Conservation (phyloP, 2,329 filamentous ascomycete genomes). For the Akanthomyces muscarius region DNA sequence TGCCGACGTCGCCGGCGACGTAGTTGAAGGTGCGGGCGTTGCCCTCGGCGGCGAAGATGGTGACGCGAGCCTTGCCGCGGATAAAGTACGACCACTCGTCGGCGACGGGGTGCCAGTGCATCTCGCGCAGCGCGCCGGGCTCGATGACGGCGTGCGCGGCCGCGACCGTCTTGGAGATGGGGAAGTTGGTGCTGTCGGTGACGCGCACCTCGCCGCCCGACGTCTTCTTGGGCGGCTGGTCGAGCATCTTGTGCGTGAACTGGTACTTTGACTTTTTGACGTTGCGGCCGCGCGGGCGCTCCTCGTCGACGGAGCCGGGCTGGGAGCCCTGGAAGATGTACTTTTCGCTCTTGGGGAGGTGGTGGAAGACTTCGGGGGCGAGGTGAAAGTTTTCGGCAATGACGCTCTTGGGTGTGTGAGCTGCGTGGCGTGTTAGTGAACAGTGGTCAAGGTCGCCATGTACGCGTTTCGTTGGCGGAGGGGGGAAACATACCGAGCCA, state of each 20-base stretch:
- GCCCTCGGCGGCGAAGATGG: conserved; percentile 67
- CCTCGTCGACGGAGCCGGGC: conserved; percentile 61
- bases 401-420: conserved; percentile 68
- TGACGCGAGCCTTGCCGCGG: conserved; percentile 65
- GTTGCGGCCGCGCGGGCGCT: conserved; percentile 56
- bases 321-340: conserved; percentile 72
- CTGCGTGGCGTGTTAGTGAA: conserved; percentile 23
- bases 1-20: conserved; percentile 68
- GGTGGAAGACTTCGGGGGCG: conserved; percentile 63
- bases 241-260: conserved; percentile 70
- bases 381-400: conserved; percentile 73
- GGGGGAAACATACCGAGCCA: conserved; percentile 54
- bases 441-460: conserved; percentile 22
- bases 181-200: conserved; percentile 71
- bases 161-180: conserved; percentile 67
- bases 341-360: conserved; percentile 63
- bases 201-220: conserved; percentile 70
- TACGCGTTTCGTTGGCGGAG: not conserved
- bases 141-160: conserved; percentile 68
- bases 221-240: conserved; percentile 61
- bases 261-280: conserved; percentile 64
- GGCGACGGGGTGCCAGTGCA: conserved; percentile 78
- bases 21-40: conserved; percentile 74
- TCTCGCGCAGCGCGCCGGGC: conserved; percentile 69
- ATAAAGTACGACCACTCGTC: conserved; percentile 84